Evolutionary conservation across 169 alveolate species (phyloP).

Genomic region (Plasmodium cynomolgi): DNA sequence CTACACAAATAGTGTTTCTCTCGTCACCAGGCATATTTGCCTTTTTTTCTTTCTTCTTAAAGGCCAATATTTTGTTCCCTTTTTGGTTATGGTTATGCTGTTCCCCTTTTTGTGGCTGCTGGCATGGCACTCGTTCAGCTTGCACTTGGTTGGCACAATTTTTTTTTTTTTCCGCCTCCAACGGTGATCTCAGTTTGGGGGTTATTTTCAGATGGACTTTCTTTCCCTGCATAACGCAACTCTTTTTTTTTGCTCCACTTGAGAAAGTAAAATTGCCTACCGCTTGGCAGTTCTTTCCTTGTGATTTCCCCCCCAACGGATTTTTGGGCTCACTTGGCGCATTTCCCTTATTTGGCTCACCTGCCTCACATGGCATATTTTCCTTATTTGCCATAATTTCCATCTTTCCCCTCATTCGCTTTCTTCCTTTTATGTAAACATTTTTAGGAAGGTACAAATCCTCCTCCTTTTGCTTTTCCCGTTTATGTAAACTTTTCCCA

Average conservation of each 20-base stretch:
- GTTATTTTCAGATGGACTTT: neutral
- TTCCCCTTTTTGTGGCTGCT: neutral
- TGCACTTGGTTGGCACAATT: neutral
- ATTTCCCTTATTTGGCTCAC: neutral
- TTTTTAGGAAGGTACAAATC: neutral
- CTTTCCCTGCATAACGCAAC: neutral
- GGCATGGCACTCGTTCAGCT: neutral
- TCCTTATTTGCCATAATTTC: neutral
- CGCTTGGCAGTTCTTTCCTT: neutral
- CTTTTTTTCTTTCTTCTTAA: neutral
- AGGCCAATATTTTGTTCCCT: neutral
- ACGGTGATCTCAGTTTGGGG: neutral
- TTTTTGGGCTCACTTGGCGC: neutral
- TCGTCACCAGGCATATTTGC: neutral
- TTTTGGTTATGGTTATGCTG: neutral
- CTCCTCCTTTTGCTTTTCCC: neutral
- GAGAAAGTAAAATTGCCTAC: neutral
- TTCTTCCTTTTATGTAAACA: neutral
- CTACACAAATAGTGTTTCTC: neutral
- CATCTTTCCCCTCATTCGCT: neutral
- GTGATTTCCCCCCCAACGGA: neutral
- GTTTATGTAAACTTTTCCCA: neutral
- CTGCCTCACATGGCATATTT: neutral
- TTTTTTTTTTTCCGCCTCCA: neutral
- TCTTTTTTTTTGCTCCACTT: neutral